Evolutionary conservation across 1,139 yeast genomes (phyloP), one percentile per base, ranked within the genome.

Genomic region (Saccharomyces hybrid): DNA sequence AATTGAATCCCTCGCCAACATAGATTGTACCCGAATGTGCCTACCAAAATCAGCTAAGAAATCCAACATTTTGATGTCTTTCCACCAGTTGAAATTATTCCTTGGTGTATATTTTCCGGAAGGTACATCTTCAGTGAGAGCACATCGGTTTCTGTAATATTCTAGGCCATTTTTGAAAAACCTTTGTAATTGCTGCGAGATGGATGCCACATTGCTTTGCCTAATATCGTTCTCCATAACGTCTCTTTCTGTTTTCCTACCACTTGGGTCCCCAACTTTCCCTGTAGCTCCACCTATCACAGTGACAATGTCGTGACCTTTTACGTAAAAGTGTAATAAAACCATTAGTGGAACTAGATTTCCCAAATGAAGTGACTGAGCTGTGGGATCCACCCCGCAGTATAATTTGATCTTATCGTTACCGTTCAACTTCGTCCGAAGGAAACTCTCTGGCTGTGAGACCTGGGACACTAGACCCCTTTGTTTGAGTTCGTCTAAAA

Each of bases 251-350:
- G 90, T 81, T 1, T 78, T 73, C 62, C 97, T 77, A 0, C 99
- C 99, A 56, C 97, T 88, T 1, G 99, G 99, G 69, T 93, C 99
- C 5, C 99, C 99, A 1, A 93, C 96, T 14, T 82, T 81, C 3
- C 97, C 98, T 0, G 99, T 93, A 8, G 98, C 99, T n/a, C 98
- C 99, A 8, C 99, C 99, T 6, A 93, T 88, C 13, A 95, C 70
- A 0, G 95, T 90, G 9, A 84, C 82, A 9, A 89, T 82, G 60
- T 81, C 81, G 67, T 91, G 96, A 0, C 99, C 99, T 38, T 95
- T 74, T 42, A 91, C 73, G 59, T 82, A 82, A 69, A 90, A 91
- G 68, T 95, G 97, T 49, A 93, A 75, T 49, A 91, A 72, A 3
- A 89, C 83, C 84, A 95, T 81, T 59, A 93, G 73, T 1, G 99